Base-by-base conservation (phyloP, 768 basidiomycete genomes). In the Tephrocybe sp. region DNA sequence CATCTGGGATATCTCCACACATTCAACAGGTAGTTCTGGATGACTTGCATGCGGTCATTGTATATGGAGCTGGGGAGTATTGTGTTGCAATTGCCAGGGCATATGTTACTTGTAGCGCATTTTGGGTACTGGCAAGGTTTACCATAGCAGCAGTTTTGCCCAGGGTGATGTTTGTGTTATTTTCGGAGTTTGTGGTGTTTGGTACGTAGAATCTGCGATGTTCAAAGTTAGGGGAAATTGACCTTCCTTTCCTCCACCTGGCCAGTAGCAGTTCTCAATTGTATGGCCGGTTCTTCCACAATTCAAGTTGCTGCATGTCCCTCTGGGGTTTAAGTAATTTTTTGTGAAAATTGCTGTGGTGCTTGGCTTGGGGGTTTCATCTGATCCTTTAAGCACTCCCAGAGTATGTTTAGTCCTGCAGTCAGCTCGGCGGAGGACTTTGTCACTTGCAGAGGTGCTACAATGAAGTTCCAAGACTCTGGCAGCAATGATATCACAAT, bases 401-500 rank as follows among this genome's bases (percentile, higher is more conserved):
- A 60, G 21, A 59, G 60, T 0, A 48, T 18, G 0, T 17, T 39
- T 3, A 60, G 37, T 11, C 18, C 42, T 10, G 45, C 46, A 12
- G 62, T 57, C 11, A 51, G 37, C 3, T 63, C 57, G 12, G 23
- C 33, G 1, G 58, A 52, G 0, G 56, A 43, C 11, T 28, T 46
- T 2, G 48, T n/a, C 3, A n/a, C n/a, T 11, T n/a, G 30, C 58
- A 51, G 0, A 66, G 46, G 15, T 54, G 50, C 37, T 11, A 65
- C 47, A 5, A 63, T 40, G 21, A 26, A 39, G 30, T 63, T 53
- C 58, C 62, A 67, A 7, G 60, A 59, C 21, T 56, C 39, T 9
- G 63, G 61, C 1, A 66, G 51, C 12, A 62, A 62, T 1, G 45
- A 20, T 7, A 66, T 39, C 21, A 64, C 41, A 25, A 62, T 62